Conservation (phyloP, 148 eudicot species). For the Hydrangea macrophylla region DNA sequence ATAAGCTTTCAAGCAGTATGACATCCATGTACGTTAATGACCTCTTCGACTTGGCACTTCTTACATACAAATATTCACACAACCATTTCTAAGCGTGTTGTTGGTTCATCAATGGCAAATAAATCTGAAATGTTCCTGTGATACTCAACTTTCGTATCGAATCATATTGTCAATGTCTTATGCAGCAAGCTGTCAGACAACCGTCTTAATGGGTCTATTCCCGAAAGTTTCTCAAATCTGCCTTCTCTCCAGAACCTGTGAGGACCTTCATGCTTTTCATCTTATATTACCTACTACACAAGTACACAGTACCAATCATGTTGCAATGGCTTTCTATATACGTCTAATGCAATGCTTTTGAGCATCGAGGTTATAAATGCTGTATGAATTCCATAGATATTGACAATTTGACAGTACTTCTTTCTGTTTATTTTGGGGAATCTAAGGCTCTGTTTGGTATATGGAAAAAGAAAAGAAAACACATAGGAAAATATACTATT, state of each 20-base stretch:
- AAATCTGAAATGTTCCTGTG: neutral
- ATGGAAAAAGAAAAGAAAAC: too few species aligned
- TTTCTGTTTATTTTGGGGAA: too few species aligned
- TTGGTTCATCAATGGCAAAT: neutral
- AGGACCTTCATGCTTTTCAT: conserved; percentile 22
- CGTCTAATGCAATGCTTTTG: neutral
- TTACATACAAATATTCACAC: neutral
- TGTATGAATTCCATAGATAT: neutral
- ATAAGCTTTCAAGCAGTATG: conserved; percentile 56
- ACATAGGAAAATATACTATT: too few species aligned
- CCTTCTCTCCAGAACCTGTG: conserved; percentile 76
- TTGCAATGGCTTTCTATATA: neutral
- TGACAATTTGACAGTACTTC: neutral
- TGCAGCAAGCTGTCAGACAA: conserved; percentile 71
- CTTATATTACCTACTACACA: neutral
- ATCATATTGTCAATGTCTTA: conserved; percentile 4
- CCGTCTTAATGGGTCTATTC: conserved; percentile 69
- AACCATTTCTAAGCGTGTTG: neutral
- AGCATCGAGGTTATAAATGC: neutral
- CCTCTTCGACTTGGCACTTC: neutral
- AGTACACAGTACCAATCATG: neutral
- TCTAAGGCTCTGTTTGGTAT: too few species aligned
- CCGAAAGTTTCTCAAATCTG: conserved; percentile 55
- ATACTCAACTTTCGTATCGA: neutral
- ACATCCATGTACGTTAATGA: conserved; percentile 68